Evolutionary conservation across 495 filamentous ascomycete genomes (phyloP).

Genomic region (Daldinia concentrica): DNA sequence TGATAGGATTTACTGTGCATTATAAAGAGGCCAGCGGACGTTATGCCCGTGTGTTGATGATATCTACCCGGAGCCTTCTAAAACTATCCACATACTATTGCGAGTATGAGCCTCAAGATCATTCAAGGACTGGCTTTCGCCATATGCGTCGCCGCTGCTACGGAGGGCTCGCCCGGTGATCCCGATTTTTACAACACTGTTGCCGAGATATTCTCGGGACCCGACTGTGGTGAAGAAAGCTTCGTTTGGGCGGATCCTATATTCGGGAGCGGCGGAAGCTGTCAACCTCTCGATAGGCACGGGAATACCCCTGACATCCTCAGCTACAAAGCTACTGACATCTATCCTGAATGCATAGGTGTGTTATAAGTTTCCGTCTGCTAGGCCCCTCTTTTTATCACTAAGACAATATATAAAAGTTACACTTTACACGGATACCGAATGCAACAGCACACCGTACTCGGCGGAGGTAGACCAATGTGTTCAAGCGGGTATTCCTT

Average conservation of each 20-base stretch:
- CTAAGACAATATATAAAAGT: slow-evolving; percentile 9
- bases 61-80: no score
- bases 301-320: slow-evolving; percentile 38
- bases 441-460: slow-evolving; percentile 27
- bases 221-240: slow-evolving; percentile 22
- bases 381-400: background rate
- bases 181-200: slow-evolving; percentile 37
- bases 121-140: slow-evolving; percentile 2
- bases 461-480: slow-evolving; percentile 24
- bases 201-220: slow-evolving; percentile 30
- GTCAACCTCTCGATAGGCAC: slow-evolving; percentile 35
- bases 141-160: background rate
- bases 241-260: slow-evolving; percentile 37
- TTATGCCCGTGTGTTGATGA: background rate
- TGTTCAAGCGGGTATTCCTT: slow-evolving; percentile 34
- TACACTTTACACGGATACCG: slow-evolving; percentile 30
- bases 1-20: background rate
- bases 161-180: slow-evolving; percentile 15
- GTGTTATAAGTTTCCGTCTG: background rate
- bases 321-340: slow-evolving; percentile 28
- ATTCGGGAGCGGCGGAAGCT: slow-evolving; percentile 31
- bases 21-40: slow-evolving; percentile 11
- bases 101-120: slow-evolving; percentile 10
- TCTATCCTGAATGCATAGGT: slow-evolving; percentile 36
- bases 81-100: background rate